Conservation (phyloP, 352 stramenopile species). For the Pythium guiyangense region DNA sequence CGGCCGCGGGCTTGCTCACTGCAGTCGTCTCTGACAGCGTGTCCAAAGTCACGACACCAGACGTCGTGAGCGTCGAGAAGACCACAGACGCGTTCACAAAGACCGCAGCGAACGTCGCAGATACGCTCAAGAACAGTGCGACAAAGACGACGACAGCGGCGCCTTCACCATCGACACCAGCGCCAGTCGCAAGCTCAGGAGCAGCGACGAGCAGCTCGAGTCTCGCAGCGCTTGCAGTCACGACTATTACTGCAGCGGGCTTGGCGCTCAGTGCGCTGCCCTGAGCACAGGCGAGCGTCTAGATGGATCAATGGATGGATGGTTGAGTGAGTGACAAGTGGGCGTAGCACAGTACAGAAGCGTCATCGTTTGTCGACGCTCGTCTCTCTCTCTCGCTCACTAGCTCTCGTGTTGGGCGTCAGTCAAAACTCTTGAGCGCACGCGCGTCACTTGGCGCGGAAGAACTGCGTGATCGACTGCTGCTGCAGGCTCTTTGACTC, state of each 20-base stretch:
- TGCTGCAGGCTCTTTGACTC: slow-evolving; percentile 7
- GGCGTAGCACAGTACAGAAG: too few relatives aligned
- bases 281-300: not conserved
- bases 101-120: not conserved
- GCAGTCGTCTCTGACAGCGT: slow-evolving; percentile 17
- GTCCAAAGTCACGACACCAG: slow-evolving; percentile 13
- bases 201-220: not conserved
- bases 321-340: too few relatives aligned
- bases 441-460: slow-evolving; percentile 3
- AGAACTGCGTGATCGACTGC: slow-evolving; percentile 10
- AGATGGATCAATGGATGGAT: not conserved
- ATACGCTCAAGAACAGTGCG: not conserved
- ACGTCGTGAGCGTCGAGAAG: slow-evolving; percentile 12
- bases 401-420: too few relatives aligned
- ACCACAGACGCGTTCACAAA: slow-evolving; percentile 3
- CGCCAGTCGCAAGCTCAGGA: not conserved
- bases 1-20: slow-evolving; percentile 6
- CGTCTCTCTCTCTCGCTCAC: too few relatives aligned
- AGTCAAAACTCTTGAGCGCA: too few relatives aligned
- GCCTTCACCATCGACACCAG: not conserved
- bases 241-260: not conserved
- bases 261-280: not conserved
- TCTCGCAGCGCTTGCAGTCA: not conserved
- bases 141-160: not conserved
- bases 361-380: too few relatives aligned